These are phyloP conservation scores for Cladophialophora psammophila DNA, from an alignment of 2,329 filamentous ascomycete genomes.

Conservation along the genomic window DNA sequence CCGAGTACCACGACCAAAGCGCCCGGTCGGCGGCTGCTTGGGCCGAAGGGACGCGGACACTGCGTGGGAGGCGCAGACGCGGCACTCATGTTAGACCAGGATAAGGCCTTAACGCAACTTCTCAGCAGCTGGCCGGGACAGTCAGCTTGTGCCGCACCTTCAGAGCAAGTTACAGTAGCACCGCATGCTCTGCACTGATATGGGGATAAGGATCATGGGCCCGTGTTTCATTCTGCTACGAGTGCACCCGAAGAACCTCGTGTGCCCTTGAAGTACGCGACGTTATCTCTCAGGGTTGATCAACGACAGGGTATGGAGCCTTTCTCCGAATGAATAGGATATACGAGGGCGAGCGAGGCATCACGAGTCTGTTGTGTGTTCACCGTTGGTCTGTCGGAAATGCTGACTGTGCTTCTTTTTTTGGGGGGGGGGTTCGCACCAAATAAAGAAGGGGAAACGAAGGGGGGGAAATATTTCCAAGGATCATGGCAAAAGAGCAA, in stretches of 20 bases:
- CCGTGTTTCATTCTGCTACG: conserved; percentile 4
- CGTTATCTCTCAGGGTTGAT: not conserved
- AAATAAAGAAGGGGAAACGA: too few relatives aligned
- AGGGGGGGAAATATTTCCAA: too few relatives aligned
- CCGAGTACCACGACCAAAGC: not conserved
- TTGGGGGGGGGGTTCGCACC: not conserved
- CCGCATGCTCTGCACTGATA: not conserved
- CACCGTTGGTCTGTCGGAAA: not conserved
- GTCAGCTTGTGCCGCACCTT: conserved; percentile 5
- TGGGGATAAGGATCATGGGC: not conserved
- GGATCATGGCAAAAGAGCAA: not conserved
- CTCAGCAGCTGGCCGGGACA: not conserved
- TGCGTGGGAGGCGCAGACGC: not conserved
- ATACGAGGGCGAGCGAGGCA: not conserved
- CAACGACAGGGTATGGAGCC: not conserved
- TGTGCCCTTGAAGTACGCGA: not conserved
- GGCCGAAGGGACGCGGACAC: not conserved
- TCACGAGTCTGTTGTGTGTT: not conserved
- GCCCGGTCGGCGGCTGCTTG: not conserved
- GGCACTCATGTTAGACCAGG: not conserved
- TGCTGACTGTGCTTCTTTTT: conserved; percentile 6
- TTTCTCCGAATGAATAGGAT: not conserved
- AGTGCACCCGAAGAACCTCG: not conserved
- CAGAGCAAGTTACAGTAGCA: not conserved
- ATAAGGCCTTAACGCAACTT: not conserved